phyloP scores from a whole-genome alignment of 768 basidiomycete species.

The Plicaturopsis crispa region DNA sequence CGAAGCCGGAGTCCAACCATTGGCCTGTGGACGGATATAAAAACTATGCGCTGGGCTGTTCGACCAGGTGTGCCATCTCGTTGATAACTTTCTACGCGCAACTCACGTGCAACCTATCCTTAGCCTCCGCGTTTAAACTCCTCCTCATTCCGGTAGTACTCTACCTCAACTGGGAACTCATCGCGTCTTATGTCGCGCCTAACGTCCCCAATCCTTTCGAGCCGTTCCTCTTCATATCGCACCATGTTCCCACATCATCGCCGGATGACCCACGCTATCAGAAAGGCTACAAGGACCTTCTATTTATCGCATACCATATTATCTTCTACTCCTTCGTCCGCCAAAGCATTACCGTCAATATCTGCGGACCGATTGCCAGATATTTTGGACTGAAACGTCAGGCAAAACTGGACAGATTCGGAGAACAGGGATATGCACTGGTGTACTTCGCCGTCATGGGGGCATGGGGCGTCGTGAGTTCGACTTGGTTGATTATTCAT shows the following conservation, averaged over 20 bases:
- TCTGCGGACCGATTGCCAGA: conserved; percentile 62
- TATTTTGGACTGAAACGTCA: conserved; percentile 61
- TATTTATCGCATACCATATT: conserved; percentile 78
- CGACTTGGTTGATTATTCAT: not conserved
- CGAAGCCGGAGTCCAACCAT: no score
- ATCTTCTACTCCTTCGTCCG: conserved; percentile 87
- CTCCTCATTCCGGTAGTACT: conserved; percentile 53
- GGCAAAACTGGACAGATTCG: conserved; percentile 74
- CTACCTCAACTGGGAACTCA: conserved; percentile 57
- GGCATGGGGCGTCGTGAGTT: conserved; percentile 73
- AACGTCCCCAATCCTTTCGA: conserved; percentile 65
- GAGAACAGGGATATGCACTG: conserved; percentile 85
- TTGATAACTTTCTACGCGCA: not conserved
- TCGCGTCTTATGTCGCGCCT: conserved; percentile 29
- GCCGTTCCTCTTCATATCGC: conserved; percentile 63
- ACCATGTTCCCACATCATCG: conserved; percentile 44
- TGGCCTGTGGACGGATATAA: not conserved
- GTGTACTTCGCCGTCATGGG: conserved; percentile 73
- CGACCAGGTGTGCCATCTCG: not conserved
- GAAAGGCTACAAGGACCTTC: conserved; percentile 69
- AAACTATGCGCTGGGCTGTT: not conserved
- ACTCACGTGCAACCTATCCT: not conserved
- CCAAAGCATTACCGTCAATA: conserved; percentile 60
- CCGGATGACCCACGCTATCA: conserved; percentile 53
- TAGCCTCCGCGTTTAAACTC: conserved; percentile 65